Evolutionary conservation across 345 rosid genomes (phyloP), one percentile per base, ranked within the genome.

Genomic region (Populus pruinosa): DNA sequence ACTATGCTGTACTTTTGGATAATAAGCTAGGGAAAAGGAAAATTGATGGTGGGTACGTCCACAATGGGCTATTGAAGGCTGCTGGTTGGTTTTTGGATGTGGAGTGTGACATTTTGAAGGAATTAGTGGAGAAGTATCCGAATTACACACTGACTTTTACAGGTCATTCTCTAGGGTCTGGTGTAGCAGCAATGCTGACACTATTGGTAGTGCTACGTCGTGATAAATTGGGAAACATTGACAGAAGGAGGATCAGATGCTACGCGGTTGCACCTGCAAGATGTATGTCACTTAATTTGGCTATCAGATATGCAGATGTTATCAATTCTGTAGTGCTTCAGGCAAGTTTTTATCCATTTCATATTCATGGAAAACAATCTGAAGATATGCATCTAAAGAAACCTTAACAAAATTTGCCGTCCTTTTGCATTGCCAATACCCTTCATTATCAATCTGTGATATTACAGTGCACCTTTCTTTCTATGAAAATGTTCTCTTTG

Each of bases 261-360:
- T 96, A 86, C 61, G 97, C 98, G 43, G 89, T 93, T 50, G 97
- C 99, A 13, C 98, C 99, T 83, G 98, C 99, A 64, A 90, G 99
- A 89, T 96, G 98, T 78, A 92, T 96, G 96, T 93, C 98, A 0
- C 85, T 96, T 70, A 96, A 93, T 81, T 85, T 96, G 90, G 98
- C 99, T 0, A 96, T 93, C 56, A 85, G 92, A 86, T 96, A 92
- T 84, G 99, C 97, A 1, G 98, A 93, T 89, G 97, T 92, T 53
- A 96, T 96, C 83, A 91, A 93, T 83, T 92, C 99, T 66, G 86
- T 96, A 7, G 97, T 96, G 82, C 97, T 96, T 82, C 98, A 96
- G 99, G 99, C 82, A 83, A 82, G 87, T 80, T 77, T 1, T 69
- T 70, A 43, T 13, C 23, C 56, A 59, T 65, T 72, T 74, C 62